Evolutionary conservation across 257 asterid species (phyloP), one percentile per base, ranked within the genome.

Genomic region (Cinchona pubescens): DNA sequence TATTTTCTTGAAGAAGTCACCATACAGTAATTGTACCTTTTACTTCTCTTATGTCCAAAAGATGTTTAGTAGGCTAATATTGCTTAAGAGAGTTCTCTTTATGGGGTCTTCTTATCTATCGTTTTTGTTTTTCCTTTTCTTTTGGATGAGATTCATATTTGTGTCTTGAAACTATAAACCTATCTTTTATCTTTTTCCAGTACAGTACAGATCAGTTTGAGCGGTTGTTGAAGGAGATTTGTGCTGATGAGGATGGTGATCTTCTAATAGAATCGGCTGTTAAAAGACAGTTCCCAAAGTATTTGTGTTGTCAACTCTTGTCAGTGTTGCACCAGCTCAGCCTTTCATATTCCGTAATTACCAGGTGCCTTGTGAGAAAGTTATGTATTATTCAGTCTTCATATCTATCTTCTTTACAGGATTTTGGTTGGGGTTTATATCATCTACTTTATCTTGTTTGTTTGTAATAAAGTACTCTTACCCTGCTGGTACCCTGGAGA

Each of bases 181-280:
- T 75, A 80, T 71, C 72, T 69, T 78, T 82, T 82, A 71, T 82
- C 67, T 81, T 84, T 82, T 89, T 91, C 80, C 98, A 95, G 98
- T 98, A 95, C 86, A 95, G 96, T 86, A 98, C 99, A 76, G 98
- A 95, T 72, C 97, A 92, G 85, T 95, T 95, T 78, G 99, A 95
- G 96, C 89, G 82, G 79, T 85, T 95, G 86, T 82, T 95, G 85
- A 88, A 87, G 90, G 99, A 95, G 85, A 87, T 92, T 86, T 92
- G 98, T 81, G 89, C 97, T 78, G 97, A 92, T 64, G 98, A 95
- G 62, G 98, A 95, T 76, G 99, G 99, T 34, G 96, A 95, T 87
- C 98, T 95, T 82, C 86, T 95, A 65, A 95, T 95, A 83, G 99
- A 95, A 82, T 95, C 99, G 46, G 90, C 98, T 27, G 92, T 88